A percentile compares a stretch with the other conserved stretches of the same genome.
These are phyloP conservation scores for Raffaelea arxii DNA, from an alignment of 2,329 filamentous ascomycete genomes.

Conservation along the genomic window DNA sequence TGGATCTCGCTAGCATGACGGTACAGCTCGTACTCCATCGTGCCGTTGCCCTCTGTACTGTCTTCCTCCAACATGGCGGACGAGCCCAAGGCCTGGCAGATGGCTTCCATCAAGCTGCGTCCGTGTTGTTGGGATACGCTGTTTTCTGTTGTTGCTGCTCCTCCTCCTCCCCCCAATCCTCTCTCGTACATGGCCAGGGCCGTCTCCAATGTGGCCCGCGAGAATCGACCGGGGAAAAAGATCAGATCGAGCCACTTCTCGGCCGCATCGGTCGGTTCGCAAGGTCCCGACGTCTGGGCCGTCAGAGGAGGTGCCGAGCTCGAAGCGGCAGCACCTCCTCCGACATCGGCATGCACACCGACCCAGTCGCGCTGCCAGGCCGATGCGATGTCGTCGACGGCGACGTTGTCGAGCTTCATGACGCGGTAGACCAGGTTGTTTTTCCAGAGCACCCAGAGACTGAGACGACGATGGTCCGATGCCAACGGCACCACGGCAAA, in stretches of 20 bases:
- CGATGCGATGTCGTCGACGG: slow-evolving; percentile 50
- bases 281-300: slow-evolving; percentile 48
- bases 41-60: slow-evolving; percentile 49
- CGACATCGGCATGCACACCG: slow-evolving; percentile 54
- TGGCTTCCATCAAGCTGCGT: slow-evolving; percentile 61
- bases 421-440: slow-evolving; percentile 72
- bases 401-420: slow-evolving; percentile 63
- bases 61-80: slow-evolving; percentile 56
- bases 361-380: slow-evolving; percentile 64
- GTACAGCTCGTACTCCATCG: slow-evolving; percentile 68
- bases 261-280: slow-evolving; percentile 58
- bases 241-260: slow-evolving; percentile 84
- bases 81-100: slow-evolving; percentile 62
- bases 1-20: slow-evolving; percentile 65
- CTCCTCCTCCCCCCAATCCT: slow-evolving; percentile 36
- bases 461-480: slow-evolving; percentile 24
- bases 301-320: slow-evolving; percentile 32
- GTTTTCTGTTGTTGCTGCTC: slow-evolving; percentile 19
- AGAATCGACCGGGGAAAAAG: slow-evolving; percentile 75
- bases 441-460: slow-evolving; percentile 74
- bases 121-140: too few relatives aligned
- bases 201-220: slow-evolving; percentile 69
- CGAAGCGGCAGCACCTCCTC: too few relatives aligned
- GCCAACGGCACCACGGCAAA: slow-evolving; percentile 53
- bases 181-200: slow-evolving; percentile 74